Percentiles rank a stretch among this genome's conserved stretches.
These are phyloP conservation scores for Isabelozyma gotoi DNA, from an alignment of 805 yeast species.

Conservation along the genomic window DNA sequence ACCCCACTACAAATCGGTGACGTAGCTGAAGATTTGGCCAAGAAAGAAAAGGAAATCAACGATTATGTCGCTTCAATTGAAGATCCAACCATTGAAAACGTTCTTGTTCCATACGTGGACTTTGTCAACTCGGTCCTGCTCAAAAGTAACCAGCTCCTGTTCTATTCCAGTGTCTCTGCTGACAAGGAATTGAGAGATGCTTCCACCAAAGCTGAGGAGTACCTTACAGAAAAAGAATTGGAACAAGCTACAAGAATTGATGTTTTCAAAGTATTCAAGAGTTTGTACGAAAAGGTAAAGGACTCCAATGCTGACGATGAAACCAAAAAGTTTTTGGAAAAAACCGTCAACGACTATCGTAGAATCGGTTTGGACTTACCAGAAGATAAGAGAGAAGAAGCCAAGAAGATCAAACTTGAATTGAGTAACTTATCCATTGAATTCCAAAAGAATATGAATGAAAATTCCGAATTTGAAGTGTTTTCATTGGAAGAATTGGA, in stretches of 20 bases:
- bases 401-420: constrained; percentile 58
- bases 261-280: constrained; percentile 58
- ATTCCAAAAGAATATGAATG: constrained; percentile 67
- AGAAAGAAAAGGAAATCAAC: constrained; percentile 43
- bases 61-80: constrained; percentile 51
- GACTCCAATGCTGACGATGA: constrained; percentile 46
- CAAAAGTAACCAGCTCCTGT: constrained; percentile 52
- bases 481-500: constrained; percentile 66
- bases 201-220: constrained; percentile 60
- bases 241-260: constrained; percentile 67
- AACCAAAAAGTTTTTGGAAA: constrained; percentile 55
- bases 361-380: constrained; percentile 71
- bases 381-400: constrained; percentile 50
- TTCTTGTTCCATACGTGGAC: constrained; percentile 52
- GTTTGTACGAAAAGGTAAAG: constrained; percentile 41
- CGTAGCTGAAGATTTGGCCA: constrained; percentile 45
- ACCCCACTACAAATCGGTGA: constrained; percentile 49
- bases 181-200: constrained; percentile 69
- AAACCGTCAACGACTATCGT: constrained; percentile 54
- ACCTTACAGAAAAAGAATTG: constrained; percentile 55
- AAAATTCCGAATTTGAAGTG: constrained; percentile 58
- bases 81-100: constrained; percentile 54
- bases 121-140: constrained; percentile 50
- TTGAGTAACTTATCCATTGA: constrained; percentile 56
- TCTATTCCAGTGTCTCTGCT: constrained; percentile 71